These are phyloP conservation scores for Globisporangium lucens DNA, from an alignment of 352 stramenopile genomes.

Conservation along the genomic window DNA sequence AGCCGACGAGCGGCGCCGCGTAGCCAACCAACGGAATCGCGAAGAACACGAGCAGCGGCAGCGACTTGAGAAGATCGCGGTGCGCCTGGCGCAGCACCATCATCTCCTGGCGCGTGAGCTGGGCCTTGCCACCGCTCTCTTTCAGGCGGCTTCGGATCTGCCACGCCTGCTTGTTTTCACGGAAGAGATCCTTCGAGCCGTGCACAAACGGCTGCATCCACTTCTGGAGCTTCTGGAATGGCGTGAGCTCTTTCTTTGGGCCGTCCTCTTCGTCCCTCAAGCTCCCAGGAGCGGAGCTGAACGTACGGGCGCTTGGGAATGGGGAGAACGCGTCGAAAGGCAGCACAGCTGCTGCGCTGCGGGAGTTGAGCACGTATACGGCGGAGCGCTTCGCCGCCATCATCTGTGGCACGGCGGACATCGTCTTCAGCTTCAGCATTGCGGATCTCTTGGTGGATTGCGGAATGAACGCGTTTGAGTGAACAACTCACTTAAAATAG, in stretches of 20 bases:
- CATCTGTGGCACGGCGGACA: neutral
- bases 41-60: conserved; percentile 76
- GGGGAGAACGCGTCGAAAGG: neutral
- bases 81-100: conserved; percentile 78
- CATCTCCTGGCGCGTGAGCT: conserved; percentile 72
- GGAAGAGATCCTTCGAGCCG: conserved; percentile 65
- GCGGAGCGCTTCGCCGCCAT: conserved; percentile 1
- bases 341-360: neutral
- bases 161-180: conserved; percentile 80
- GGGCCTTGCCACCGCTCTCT: conserved; percentile 17
- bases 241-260: conserved; percentile 40
- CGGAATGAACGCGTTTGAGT: neutral
- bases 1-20: conserved; percentile 69
- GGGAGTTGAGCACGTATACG: neutral
- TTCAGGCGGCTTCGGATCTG: conserved; percentile 58
- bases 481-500: no score
- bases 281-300: neutral
- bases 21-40: conserved; percentile 69
- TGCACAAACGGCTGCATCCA: conserved; percentile 79
- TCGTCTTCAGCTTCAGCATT: neutral
- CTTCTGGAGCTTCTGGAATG: conserved; percentile 79
- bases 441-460: neutral
- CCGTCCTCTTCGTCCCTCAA: conserved; percentile 7
- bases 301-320: neutral
- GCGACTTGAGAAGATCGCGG: conserved; percentile 80